phyloP scores from a whole-genome alignment of 179 eudicot genomes.

The Beta corolliflora region DNA sequence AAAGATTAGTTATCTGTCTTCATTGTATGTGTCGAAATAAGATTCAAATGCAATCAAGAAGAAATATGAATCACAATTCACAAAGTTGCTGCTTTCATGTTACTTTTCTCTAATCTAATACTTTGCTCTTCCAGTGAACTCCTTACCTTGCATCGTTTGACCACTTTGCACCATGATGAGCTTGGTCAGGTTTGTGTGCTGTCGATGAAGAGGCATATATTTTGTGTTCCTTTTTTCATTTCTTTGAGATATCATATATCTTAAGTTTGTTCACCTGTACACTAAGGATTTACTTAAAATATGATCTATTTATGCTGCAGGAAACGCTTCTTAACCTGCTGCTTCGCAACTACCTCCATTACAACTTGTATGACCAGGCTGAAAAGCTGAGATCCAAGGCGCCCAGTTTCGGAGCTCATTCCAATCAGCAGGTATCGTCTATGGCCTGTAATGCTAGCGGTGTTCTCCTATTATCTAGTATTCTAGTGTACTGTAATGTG shows the following conservation, averaged over 20 bases:
- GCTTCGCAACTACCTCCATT: slow-evolving; percentile 92
- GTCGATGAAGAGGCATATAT: not conserved
- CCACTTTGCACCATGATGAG: slow-evolving; percentile 94
- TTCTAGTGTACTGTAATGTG: slow-evolving; percentile 1
- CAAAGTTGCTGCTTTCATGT: not conserved
- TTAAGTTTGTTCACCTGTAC: not conserved
- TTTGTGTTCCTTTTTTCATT: not conserved
- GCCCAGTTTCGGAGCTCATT: slow-evolving; percentile 97
- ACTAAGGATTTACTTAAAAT: not conserved
- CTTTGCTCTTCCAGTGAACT: slow-evolving; percentile 59
- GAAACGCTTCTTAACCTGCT: slow-evolving; percentile 93
- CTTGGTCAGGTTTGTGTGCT: slow-evolving; percentile 85
- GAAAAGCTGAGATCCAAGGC: slow-evolving; percentile 98
- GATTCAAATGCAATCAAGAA: not conserved
- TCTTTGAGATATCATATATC: not conserved
- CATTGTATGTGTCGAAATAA: not conserved
- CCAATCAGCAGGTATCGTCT: slow-evolving; percentile 84
- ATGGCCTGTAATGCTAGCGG: slow-evolving; percentile 5
- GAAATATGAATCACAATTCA: not conserved
- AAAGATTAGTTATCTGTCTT: not conserved
- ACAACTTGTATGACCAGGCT: slow-evolving; percentile 94
- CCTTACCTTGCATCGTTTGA: slow-evolving; percentile 82
- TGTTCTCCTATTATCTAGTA: not conserved
- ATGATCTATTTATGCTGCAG: slow-evolving; percentile 40
- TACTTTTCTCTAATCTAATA: slow-evolving; percentile 17